Base-by-base conservation (phyloP, 176 grass and related monocot genomes). In the Poa pratensis region DNA sequence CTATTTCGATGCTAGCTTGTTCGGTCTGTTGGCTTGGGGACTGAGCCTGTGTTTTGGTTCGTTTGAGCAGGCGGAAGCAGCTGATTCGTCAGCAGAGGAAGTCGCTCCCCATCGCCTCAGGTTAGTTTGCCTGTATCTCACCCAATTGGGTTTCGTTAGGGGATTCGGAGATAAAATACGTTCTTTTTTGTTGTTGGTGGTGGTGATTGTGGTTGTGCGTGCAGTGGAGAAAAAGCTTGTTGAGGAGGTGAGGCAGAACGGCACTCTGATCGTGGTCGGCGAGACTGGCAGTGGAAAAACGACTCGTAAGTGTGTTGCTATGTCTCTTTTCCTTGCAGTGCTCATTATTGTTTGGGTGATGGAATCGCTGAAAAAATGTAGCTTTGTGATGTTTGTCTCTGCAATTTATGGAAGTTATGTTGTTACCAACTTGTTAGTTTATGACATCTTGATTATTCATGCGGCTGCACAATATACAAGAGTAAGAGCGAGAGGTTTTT, bases 251-350 rank as follows among this genome's bases (percentile, higher is more conserved):
- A 91, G 57, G 85, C 94, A 98, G 51, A 92, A 95, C 2, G 85
- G 87, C 81, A 96, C 91, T 20, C 30, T 95, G 73, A 98, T 98
- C 53, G 65, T 96, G 10, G 90, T 98, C 5, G 96, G 96, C 3
- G 96, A 98, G 90, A 98, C 96, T 1, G 93, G 66, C 7, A 69
- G 66, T 12, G 96, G 96, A 27, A 98, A 98, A 83, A 98, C 89
- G 22, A 98, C 96, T 18, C 96, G 96, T 98, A 87, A 90, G 89
- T 92, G 75, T 55, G 20, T 39, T 84, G 12, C 58, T 67, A 20
- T 10, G 1, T 19, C 34, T 57, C 12, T 68, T 55, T 60, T 13
- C 58, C 0, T 39, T 61, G 5, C 37, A 12, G 52, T 9, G 7
- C 43, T 48, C 28, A 4, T 22, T 85, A 11, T 84, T 84, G 53